Evolutionary conservation across 306 rosid genomes (phyloP).

Genomic region (Trifolium dubium): DNA sequence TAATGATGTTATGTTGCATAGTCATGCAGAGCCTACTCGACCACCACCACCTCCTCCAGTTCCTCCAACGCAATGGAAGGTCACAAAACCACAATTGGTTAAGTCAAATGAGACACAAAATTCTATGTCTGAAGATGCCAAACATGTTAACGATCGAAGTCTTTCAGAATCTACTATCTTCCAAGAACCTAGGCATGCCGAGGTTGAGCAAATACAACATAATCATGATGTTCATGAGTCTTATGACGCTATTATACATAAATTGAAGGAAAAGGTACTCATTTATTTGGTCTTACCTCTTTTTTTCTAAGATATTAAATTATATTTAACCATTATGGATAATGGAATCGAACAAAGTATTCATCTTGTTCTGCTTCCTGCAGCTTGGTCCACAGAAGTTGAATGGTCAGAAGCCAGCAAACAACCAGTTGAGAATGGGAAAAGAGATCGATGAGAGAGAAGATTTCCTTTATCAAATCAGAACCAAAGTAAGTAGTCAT

Average conservation of each 20-base stretch:
- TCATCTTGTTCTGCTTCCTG: constrained; percentile 39
- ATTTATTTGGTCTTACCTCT: constrained; percentile 5
- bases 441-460: constrained; percentile 64
- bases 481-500: constrained; percentile 62
- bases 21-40: constrained; percentile 49
- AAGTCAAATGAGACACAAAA: constrained; percentile 51
- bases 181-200: constrained; percentile 44
- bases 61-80: constrained; percentile 70
- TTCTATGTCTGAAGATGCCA: constrained; percentile 42
- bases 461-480: constrained; percentile 86
- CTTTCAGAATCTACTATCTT: constrained; percentile 48
- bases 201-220: constrained; percentile 48
- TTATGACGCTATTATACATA: constrained; percentile 44
- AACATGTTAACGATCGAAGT: constrained; percentile 34
- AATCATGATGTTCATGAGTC: constrained; percentile 39
- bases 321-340: constrained; percentile 21
- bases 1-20: constrained; percentile 40
- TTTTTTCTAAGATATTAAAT: constrained; percentile 12
- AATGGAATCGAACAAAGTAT: constrained; percentile 21
- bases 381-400: constrained; percentile 49
- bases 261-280: constrained; percentile 60
- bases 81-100: constrained; percentile 55
- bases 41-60: constrained; percentile 80
- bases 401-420: constrained; percentile 52
- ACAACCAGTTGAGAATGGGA: constrained; percentile 53